Base-by-base conservation (phyloP, 2,329 filamentous ascomycete genomes). In the Raffaelea ambrosiae region DNA sequence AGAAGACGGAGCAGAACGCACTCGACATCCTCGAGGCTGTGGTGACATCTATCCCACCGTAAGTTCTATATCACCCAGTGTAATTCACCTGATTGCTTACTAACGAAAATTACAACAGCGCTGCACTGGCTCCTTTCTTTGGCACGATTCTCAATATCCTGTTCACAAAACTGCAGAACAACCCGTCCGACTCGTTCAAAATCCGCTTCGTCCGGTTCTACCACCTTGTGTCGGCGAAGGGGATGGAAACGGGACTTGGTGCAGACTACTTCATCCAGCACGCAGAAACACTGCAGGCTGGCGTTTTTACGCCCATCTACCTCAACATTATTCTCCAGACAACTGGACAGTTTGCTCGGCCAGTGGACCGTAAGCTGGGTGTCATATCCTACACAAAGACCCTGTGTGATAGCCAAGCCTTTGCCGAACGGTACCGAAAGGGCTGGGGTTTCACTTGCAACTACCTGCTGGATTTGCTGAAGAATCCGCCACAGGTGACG, bases 371-470 rank as follows among this genome's bases (percentile, higher is more conserved):
- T 58, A 98, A 98, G 69, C 83, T 86, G 2, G 93, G 91, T 2
- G 90, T 96, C 19, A 79, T 98, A 31, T 95, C 90, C 1, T 83
- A 96, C 55, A 91, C 91, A 33, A 96, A 95, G 70, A 94, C 89
- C 1, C 73, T 97, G 21, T 86, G 88, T 55, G 86, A 94, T 65
- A 95, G 88, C 8, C 73, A 84, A 56, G 82, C 86, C 0, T 97
- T 98, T 60, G 85, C 86, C 1, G 76, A 83, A 48, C 81, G 83
- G 51, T 93, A 91, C 61, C 77, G 83, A 58, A 91, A 93, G 66
- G 90, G 93, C 40, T 98, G 94, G 93, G 81, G 77, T 4, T 85
- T 88, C 63, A 96, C 89, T 3, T 93, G 88, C 61, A 86, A 91
- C 61, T 83, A 86, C n/a, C 74, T 98, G 50, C 76, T 98, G 39